Conservation (phyloP, 169 alveolate species). For the Cryptosporidium felis region DNA sequence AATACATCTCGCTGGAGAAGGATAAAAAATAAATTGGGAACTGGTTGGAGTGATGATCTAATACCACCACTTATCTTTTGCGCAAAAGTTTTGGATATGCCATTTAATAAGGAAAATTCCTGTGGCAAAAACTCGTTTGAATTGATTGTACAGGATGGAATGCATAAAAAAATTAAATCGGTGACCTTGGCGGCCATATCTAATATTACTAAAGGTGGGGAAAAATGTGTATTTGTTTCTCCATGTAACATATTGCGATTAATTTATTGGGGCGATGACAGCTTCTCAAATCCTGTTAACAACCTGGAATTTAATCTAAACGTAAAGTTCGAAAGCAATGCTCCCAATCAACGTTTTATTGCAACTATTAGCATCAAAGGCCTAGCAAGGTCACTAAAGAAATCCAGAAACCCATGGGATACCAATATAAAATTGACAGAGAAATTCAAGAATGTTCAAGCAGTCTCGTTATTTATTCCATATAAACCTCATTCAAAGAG, state of each 20-base stretch:
- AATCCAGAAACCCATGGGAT: constrained; percentile 44
- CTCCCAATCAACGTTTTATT: constrained; percentile 20
- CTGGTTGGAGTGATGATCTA: constrained; percentile 61
- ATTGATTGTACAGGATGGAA: constrained; percentile 42
- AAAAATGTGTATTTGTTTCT: constrained; percentile 48
- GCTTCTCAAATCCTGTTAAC: not conserved
- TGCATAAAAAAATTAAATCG: not conserved
- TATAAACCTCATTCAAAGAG: constrained; percentile 56
- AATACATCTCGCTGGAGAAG: constrained; percentile 63
- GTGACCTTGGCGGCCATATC: constrained; percentile 5
- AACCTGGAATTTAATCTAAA: constrained; percentile 10
- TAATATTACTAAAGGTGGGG: constrained; percentile 44
- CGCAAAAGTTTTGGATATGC: constrained; percentile 39
- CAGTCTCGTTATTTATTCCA: constrained; percentile 54
- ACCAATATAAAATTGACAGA: not conserved
- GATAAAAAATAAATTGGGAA: constrained; percentile 35
- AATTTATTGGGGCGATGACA: constrained; percentile 51
- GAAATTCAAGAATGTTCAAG: constrained; percentile 44
- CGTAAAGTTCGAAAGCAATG: constrained; percentile 14
- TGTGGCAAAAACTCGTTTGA: constrained; percentile 31
- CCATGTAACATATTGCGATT: constrained; percentile 59
- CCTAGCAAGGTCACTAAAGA: constrained; percentile 39
- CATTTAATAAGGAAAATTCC: not conserved
- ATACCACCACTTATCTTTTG: constrained; percentile 69
- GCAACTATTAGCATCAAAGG: constrained; percentile 19